Base-by-base conservation (phyloP, 148 eudicot genomes). In the Cornus florida region DNA sequence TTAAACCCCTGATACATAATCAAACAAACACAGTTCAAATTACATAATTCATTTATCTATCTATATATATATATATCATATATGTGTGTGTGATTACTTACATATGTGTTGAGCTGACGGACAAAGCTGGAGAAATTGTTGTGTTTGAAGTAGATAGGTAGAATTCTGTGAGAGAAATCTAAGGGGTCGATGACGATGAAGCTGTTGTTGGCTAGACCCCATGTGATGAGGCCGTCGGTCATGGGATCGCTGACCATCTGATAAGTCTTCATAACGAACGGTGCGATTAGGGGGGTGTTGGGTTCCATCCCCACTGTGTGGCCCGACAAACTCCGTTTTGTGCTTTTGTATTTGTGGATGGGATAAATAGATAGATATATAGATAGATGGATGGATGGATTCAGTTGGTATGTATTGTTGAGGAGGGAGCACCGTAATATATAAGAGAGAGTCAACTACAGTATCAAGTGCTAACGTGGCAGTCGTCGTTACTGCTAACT, bases 71-170 rank as follows among this genome's bases (percentile, higher is more conserved):
- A 16, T 10, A 16, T 14, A 16, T 53, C 28, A 28, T 28, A 28
- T 28, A 28, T 28, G 28, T 28, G 28, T 28, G 28, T 28, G 28
- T 0, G 28, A 28, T 28, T 28, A 17, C 95, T 80, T 78, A 94
- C 98, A 83, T 94, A 94, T 22, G 98, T 92, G 71, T 92, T 94
- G 85, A 94, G 94, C 41, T 94, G 98, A 23, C 97, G 98, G 80
- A 94, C 89, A 73, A 94, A 94, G 85, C 98, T 94, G 4, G 98
- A 94, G 91, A 94, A 94, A 74, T 94, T 94, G 81, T 84, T 88
- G 79, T 94, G 98, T 81, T 94, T 94, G 90, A 94, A 94, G 80
- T 78, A 86, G 10, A 83, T 77, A 1, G 98, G 91, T 46, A 94
- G 86, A 20, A 92, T 69, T 8, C 77, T 31, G 19, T 84, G 90